phyloP scores from a whole-genome alignment of 2,329 filamentous ascomycete genomes.

The Pseudogymnoascus sp. region DNA sequence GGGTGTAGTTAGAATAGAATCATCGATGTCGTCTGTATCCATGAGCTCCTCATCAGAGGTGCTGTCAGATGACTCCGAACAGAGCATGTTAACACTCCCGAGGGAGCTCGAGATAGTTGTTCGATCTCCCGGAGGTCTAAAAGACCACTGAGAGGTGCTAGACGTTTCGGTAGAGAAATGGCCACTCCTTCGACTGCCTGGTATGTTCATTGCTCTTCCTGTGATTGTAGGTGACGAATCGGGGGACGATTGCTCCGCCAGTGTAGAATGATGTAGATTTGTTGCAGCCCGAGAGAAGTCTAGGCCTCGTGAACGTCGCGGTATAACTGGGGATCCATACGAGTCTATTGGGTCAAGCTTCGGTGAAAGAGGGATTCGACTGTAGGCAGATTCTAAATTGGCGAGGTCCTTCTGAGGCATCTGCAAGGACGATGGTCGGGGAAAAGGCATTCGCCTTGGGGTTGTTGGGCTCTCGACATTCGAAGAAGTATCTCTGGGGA shows the following conservation, averaged over 20 bases:
- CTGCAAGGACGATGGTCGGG: slow-evolving; percentile 60
- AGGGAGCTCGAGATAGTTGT: slow-evolving; percentile 66
- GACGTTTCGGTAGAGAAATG: slow-evolving; percentile 36
- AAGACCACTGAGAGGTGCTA: slow-evolving; percentile 56
- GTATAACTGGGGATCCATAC: slow-evolving; percentile 82
- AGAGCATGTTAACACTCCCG: slow-evolving; percentile 48
- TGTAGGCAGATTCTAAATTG: slow-evolving; percentile 38
- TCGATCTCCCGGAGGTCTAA: slow-evolving; percentile 60
- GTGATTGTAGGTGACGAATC: slow-evolving; percentile 84
- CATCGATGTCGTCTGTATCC: slow-evolving; percentile 66
- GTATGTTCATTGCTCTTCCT: slow-evolving; percentile 59
- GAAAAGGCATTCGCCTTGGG: slow-evolving; percentile 59
- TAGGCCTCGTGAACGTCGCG: slow-evolving; percentile 77
- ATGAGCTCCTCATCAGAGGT: slow-evolving; percentile 61
- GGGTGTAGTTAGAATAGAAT: slow-evolving; percentile 75
- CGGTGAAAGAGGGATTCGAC: slow-evolving; percentile 66
- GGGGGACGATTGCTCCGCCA: slow-evolving; percentile 79
- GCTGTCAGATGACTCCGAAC: slow-evolving; percentile 68
- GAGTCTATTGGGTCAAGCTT: slow-evolving; percentile 78
- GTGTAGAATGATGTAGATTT: slow-evolving; percentile 87
- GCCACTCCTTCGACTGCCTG: slow-evolving; percentile 39
- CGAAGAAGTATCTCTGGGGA: slow-evolving; percentile 13
- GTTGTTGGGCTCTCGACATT: slow-evolving; percentile 49
- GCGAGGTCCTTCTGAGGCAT: slow-evolving; percentile 49
- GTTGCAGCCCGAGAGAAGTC: slow-evolving; percentile 92